phyloP scores from a whole-genome alignment of 2,329 filamentous ascomycete species.

The Fusarium sp. region DNA sequence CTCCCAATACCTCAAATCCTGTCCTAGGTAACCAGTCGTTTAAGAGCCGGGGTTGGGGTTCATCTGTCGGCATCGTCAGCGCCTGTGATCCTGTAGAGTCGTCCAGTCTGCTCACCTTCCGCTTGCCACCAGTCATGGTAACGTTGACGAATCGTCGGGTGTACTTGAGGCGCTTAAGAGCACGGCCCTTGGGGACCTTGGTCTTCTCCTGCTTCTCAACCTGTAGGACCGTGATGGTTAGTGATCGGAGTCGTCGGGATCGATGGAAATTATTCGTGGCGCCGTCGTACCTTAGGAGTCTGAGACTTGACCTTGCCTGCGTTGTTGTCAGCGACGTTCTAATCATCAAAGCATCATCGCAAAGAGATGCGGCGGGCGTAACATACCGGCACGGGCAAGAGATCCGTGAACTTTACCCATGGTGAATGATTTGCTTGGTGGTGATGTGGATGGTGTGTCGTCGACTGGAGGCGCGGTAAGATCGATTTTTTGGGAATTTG shows the following conservation, averaged over 20 bases:
- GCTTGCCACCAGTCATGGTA: conserved; percentile 96
- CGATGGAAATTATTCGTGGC: conserved; percentile 31
- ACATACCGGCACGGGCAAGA: conserved; percentile 82
- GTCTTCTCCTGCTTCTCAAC: conserved; percentile 94
- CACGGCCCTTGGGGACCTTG: conserved; percentile 96
- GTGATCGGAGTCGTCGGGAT: conserved; percentile 45
- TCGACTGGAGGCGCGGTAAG: conserved; percentile 41
- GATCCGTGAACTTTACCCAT: conserved; percentile 97
- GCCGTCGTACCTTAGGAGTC: conserved; percentile 82
- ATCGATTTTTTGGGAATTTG: conserved; percentile 52
- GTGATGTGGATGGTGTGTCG: conserved; percentile 53
- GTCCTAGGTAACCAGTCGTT: conserved; percentile 43
- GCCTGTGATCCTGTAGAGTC: background rate
- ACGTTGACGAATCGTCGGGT: conserved; percentile 99
- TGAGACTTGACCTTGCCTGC: conserved; percentile 98
- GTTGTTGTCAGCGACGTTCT: conserved; percentile 65
- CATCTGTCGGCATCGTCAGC: conserved; percentile 69
- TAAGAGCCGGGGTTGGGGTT: conserved; percentile 87
- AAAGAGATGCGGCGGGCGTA: conserved; percentile 19
- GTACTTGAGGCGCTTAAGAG: conserved; percentile 96
- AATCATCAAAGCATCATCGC: conserved; percentile 9
- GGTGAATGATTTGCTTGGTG: conserved; percentile 60
- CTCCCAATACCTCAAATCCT: conserved; percentile 46
- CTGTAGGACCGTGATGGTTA: conserved; percentile 57
- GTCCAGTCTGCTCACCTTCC: conserved; percentile 76